Evolutionary conservation across 768 basidiomycete genomes (phyloP).

Genomic region (Russula abietina): DNA sequence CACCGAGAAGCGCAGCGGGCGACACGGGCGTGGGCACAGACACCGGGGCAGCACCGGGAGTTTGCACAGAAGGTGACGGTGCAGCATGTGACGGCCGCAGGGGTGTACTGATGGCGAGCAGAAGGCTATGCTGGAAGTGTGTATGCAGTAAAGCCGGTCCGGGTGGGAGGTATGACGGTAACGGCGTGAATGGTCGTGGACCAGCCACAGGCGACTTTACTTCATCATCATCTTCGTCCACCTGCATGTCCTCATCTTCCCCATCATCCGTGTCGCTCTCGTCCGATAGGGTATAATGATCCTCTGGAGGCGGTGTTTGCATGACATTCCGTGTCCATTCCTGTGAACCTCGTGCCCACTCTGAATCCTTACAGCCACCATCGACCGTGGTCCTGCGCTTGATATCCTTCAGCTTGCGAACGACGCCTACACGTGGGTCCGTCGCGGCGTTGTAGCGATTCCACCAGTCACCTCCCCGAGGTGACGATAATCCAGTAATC

Average conservation of each 20-base stretch:
- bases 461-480: conserved; percentile 44
- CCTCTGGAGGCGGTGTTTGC: conserved; percentile 29
- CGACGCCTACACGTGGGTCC: conserved; percentile 65
- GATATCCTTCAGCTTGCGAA: conserved; percentile 60
- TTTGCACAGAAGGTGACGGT: conserved; percentile 38
- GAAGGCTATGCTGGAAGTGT: conserved; percentile 55
- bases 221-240: conserved; percentile 32
- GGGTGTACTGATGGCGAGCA: conserved; percentile 58
- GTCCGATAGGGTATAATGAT: conserved; percentile 32
- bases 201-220: conserved; percentile 27
- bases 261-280: conserved; percentile 36
- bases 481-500: conserved; percentile 25
- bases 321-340: conserved; percentile 41
- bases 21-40: conserved; percentile 84
- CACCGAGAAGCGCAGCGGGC: conserved; percentile 63
- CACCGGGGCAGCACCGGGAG: conserved; percentile 35
- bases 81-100: conserved; percentile 54
- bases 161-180: conserved; percentile 61
- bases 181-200: conserved; percentile 63
- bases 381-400: conserved; percentile 52
- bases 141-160: conserved; percentile 65
- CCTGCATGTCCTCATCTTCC: conserved; percentile 36
- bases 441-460: conserved; percentile 53
- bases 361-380: conserved; percentile 35
- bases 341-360: conserved; percentile 41